Conservation (phyloP, 768 basidiomycete genomes). For the Tylopilus felleus region DNA sequence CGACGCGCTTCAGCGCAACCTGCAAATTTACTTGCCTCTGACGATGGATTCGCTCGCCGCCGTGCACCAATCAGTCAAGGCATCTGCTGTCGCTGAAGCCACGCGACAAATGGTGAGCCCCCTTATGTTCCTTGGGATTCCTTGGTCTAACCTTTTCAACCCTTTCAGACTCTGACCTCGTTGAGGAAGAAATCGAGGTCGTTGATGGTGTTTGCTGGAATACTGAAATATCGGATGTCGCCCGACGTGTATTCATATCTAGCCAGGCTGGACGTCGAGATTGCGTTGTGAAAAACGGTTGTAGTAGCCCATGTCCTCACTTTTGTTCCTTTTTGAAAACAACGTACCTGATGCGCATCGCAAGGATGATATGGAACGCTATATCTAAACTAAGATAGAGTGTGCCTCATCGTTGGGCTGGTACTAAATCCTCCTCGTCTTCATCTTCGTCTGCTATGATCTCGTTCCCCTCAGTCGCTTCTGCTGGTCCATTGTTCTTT, state of each 20-base stretch:
- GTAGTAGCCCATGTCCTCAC: neutral
- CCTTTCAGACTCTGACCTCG: conserved; percentile 50
- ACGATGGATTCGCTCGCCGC: conserved; percentile 91
- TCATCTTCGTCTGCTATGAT: conserved; percentile 23
- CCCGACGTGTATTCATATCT: conserved; percentile 88
- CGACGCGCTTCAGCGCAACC: conserved; percentile 83
- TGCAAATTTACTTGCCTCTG: conserved; percentile 82
- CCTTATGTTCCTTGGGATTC: conserved; percentile 15
- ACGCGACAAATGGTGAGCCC: conserved; percentile 68
- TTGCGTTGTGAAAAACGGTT: conserved; percentile 51
- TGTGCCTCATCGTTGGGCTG: conserved; percentile 27
- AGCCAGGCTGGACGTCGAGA: conserved; percentile 81
- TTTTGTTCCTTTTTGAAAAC: neutral
- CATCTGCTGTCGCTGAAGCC: conserved; percentile 66
- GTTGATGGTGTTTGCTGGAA: conserved; percentile 84
- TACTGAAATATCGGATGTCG: conserved; percentile 85
- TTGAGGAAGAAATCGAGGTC: conserved; percentile 80
- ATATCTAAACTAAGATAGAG: neutral
- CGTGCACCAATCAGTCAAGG: conserved; percentile 75
- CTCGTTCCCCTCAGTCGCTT: conserved; percentile 29
- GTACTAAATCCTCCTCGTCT: conserved; percentile 24
- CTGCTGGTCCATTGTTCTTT: conserved; percentile 24
- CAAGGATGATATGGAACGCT: neutral
- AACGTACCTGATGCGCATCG: conserved; percentile 18
- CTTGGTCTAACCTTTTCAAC: conserved; percentile 24